phyloP scores from a whole-genome alignment of 768 basidiomycete genomes.

The Suillus sp. region DNA sequence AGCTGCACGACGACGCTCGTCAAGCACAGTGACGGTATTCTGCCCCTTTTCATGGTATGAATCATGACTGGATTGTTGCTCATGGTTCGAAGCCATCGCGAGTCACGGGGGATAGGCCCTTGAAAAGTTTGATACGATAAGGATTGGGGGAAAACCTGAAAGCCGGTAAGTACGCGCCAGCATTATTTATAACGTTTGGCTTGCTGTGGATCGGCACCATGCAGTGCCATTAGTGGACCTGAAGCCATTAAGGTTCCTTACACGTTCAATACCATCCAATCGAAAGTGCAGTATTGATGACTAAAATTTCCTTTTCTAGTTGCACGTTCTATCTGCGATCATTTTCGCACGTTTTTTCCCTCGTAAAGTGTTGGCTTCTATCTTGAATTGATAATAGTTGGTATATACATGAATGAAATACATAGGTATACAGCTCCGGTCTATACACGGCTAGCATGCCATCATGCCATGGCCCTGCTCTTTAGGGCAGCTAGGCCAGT shows the following conservation, averaged over 20 bases:
- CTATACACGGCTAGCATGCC: too few relatives aligned
- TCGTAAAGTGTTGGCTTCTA: too few relatives aligned
- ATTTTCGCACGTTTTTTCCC: background rate
- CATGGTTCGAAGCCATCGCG: conserved; percentile 24
- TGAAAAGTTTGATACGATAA: background rate
- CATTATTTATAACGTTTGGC: background rate
- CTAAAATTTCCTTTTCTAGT: conserved; percentile 6
- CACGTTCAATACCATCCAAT: conserved; percentile 31
- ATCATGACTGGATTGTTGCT: conserved; percentile 31
- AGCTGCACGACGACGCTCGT: conserved; percentile 77
- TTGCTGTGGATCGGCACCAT: background rate
- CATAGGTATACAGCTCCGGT: too few relatives aligned
- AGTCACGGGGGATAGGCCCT: background rate
- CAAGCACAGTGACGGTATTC: conserved; percentile 45
- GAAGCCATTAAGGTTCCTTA: conserved; percentile 22
- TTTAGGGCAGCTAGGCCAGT: too few relatives aligned
- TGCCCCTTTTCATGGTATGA: conserved; percentile 32
- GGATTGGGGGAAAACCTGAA: background rate
- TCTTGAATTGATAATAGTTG: too few relatives aligned
- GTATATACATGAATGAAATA: too few relatives aligned
- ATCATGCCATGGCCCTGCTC: too few relatives aligned
- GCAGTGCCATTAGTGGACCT: background rate
- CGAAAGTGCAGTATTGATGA: conserved; percentile 2
- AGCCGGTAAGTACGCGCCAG: background rate
- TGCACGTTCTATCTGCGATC: conserved; percentile 10